Evolutionary conservation across 2,329 filamentous ascomycete species (phyloP).

Genomic region (Fusarium circinatum): DNA sequence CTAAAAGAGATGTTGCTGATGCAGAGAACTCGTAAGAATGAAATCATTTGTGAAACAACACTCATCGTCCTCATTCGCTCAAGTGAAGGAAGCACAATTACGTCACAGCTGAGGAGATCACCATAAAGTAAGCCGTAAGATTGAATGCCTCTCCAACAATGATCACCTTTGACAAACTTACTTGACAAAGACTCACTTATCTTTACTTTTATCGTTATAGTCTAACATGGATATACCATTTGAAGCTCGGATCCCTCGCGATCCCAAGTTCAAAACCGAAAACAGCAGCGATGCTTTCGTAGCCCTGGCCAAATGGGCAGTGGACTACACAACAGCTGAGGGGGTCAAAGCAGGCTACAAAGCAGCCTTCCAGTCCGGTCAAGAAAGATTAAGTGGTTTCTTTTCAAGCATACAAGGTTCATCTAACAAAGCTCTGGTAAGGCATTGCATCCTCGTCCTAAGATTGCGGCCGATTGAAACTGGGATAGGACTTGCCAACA

Average conservation of each 20-base stretch:
- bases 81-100: background rate
- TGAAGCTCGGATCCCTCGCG: conserved; percentile 1
- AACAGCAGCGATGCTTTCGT: background rate
- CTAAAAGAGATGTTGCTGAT: rapidly evolving
- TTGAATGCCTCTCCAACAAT: background rate
- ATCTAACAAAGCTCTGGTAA: background rate
- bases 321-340: conserved; percentile 18
- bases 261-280: conserved; percentile 6
- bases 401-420: background rate
- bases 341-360: conserved; percentile 14
- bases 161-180: background rate
- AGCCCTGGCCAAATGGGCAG: background rate
- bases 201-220: background rate
- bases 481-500: background rate
- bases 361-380: background rate
- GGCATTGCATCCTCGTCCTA: background rate
- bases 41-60: background rate
- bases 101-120: background rate
- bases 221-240: conserved; percentile 3
- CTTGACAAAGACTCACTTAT: background rate
- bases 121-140: background rate
- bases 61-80: background rate
- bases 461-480: background rate
- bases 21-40: rapidly evolving
- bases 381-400: background rate